Conservation (phyloP, 768 basidiomycete genomes). For the Mycena polygramma region DNA sequence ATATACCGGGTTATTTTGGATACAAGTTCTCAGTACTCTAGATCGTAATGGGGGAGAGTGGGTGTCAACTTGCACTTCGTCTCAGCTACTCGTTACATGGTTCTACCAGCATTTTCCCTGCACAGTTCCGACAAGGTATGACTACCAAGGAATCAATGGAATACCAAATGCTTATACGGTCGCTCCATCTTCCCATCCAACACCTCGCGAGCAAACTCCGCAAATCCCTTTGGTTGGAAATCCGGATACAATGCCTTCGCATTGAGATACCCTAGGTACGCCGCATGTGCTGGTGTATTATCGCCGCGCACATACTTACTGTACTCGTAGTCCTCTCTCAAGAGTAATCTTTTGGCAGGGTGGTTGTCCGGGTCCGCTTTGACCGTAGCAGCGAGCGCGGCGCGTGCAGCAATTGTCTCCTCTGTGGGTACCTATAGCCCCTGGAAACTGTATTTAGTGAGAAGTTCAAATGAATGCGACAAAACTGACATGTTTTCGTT, state of each 20-base stretch:
- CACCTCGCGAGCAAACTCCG: slow-evolving; percentile 8
- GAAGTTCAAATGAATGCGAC: neutral
- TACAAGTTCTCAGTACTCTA: no score
- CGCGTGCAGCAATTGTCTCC: slow-evolving; percentile 16
- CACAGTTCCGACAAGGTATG: no score
- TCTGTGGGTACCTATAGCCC: slow-evolving; percentile 18
- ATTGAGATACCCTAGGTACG: slow-evolving; percentile 44
- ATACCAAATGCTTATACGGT: no score
- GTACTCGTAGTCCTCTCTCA: slow-evolving; percentile 34
- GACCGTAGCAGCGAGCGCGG: neutral
- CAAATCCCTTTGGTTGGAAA: slow-evolving; percentile 24
- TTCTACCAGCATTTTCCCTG: no score
- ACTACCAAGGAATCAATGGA: no score
- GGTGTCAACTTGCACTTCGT: no score
- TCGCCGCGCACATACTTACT: slow-evolving; percentile 46
- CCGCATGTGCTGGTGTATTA: slow-evolving; percentile 43
- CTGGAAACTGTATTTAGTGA: neutral
- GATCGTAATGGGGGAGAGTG: no score
- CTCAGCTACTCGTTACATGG: no score
- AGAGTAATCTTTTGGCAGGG: no score
- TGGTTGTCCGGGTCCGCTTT: neutral
- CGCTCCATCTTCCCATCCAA: no score
- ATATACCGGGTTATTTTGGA: no score
- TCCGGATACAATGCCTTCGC: slow-evolving; percentile 48
- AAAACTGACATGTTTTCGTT: slow-evolving; percentile 22